Evolutionary conservation across 1,284 basidiomycete genomes (phyloP).

Genomic region (Vanrija pseudolonga): DNA sequence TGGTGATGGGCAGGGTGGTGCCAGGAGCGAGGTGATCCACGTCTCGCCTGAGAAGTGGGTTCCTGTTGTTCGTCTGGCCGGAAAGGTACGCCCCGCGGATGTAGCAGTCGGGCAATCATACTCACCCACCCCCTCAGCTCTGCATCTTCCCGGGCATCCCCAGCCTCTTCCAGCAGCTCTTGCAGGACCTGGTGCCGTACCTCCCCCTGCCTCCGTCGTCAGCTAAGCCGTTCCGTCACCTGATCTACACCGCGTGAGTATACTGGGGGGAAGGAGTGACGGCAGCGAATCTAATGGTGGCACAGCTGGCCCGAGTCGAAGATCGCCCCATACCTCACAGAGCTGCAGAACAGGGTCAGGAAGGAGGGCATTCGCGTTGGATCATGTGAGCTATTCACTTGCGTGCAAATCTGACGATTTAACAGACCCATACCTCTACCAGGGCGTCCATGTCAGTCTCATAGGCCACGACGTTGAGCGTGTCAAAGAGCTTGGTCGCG

Average conservation of each 20-base stretch:
- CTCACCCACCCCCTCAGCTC: conserved; percentile 47
- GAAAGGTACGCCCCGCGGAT: conserved; percentile 53
- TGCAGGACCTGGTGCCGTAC: conserved; percentile 66
- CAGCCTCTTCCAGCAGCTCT: conserved; percentile 72
- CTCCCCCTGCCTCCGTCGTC: conserved; percentile 68
- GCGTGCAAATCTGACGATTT: neutral
- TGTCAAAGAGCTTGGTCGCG: conserved; percentile 59
- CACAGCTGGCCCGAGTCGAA: conserved; percentile 73
- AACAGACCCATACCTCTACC: conserved; percentile 58
- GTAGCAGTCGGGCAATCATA: too few relatives aligned
- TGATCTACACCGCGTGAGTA: conserved; percentile 71
- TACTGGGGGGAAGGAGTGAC: neutral
- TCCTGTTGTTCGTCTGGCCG: conserved; percentile 74
- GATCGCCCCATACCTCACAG: conserved; percentile 82
- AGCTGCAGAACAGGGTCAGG: conserved; percentile 69
- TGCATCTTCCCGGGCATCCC: conserved; percentile 92
- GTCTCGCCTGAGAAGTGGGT: conserved; percentile 77
- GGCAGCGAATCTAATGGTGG: neutral
- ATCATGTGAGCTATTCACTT: conserved; percentile 53
- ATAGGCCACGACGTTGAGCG: conserved; percentile 67
- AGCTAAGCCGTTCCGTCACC: conserved; percentile 67
- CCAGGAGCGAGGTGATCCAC: conserved; percentile 67
- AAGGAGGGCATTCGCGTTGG: conserved; percentile 76
- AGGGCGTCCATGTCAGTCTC: conserved; percentile 61
- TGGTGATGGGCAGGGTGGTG: conserved; percentile 35